Evolutionary conservation across 257 asterid genomes (phyloP), one percentile per base, ranked within the genome.

Genomic region (Solanum etuberosum): DNA sequence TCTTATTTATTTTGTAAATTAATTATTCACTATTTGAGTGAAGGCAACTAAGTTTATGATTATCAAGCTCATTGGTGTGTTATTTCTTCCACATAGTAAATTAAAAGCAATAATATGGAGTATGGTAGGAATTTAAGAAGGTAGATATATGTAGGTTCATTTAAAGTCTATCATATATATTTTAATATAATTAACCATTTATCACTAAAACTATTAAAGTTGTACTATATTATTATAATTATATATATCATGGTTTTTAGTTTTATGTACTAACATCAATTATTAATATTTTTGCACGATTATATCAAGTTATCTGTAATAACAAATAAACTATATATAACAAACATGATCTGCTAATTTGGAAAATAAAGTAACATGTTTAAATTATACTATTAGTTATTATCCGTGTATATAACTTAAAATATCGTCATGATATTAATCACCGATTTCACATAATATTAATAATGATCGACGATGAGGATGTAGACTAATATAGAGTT

Each of bases 391-490:
- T 15, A 2, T 5, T 54, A 20, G n/a, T 51, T 16, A 16, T 51
- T 16, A 0, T 51, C 1, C 0, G 5, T 57, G 5, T 57, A 20
- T 3, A 57, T 57, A 21, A 20, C 25, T 20, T 57, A 20, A 54
- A 57, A 7, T 57, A 57, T 57, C 5, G 1, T 57, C 0, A 54
- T 18, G 18, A 78, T 35, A 74, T 54, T 46, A 85, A 73, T 73
- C 85, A 67, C 38, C 25, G 82, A 71, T 59, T 38, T 77, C 46
- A 87, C 61, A 86, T 80, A 82, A 27, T 76, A 9, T 38, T 74
- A 86, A 90, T 89, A 90, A 88, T 63, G 89, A 90, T 72, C 86
- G 86, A 89, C 92, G 67, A 89, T 87, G 84, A 63, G 87, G 88
- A 92, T 65, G 37, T 38, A 84, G 61, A 84, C 37, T 63, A 92